Evolutionary conservation across 2,329 filamentous ascomycete species (phyloP).

Genomic region (Fusarium proliferatum): DNA sequence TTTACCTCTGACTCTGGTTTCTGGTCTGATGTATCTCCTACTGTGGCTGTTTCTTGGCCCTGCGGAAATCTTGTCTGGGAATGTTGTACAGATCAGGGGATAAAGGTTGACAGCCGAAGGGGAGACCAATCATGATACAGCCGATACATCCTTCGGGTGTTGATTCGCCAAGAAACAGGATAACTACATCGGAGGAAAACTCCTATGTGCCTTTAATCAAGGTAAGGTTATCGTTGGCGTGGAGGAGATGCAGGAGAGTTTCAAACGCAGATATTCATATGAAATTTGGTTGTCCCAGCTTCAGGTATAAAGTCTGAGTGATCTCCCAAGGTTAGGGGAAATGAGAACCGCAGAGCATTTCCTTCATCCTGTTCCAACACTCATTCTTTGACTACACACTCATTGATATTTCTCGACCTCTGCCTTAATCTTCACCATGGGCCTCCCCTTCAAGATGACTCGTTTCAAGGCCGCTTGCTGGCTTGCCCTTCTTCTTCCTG

Average conservation of each 20-base stretch:
- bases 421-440: slow-evolving; percentile 18
- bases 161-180: neutral
- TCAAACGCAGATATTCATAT: neutral
- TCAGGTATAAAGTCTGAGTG: slow-evolving; percentile 22
- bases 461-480: slow-evolving; percentile 13
- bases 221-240: slow-evolving; percentile 29
- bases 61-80: slow-evolving; percentile 5
- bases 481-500: slow-evolving; percentile 23
- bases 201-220: slow-evolving; percentile 8
- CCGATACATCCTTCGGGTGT: slow-evolving; percentile 35
- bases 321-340: neutral
- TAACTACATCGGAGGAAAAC: slow-evolving; percentile 11
- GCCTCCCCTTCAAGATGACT: slow-evolving; percentile 2
- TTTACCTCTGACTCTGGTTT: neutral
- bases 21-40: neutral
- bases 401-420: slow-evolving; percentile 9
- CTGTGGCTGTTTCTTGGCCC: slow-evolving; percentile 29
- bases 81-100: slow-evolving; percentile 29
- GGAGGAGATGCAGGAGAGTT: neutral
- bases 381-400: slow-evolving; percentile 16
- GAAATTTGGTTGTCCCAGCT: neutral
- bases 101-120: slow-evolving; percentile 18
- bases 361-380: neutral
- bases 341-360: neutral
- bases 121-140: slow-evolving; percentile 36